Percentiles rank a stretch among this genome's conserved stretches.
Conservation (phyloP, 179 eudicot genomes). For the Amaranthus tricolor region DNA sequence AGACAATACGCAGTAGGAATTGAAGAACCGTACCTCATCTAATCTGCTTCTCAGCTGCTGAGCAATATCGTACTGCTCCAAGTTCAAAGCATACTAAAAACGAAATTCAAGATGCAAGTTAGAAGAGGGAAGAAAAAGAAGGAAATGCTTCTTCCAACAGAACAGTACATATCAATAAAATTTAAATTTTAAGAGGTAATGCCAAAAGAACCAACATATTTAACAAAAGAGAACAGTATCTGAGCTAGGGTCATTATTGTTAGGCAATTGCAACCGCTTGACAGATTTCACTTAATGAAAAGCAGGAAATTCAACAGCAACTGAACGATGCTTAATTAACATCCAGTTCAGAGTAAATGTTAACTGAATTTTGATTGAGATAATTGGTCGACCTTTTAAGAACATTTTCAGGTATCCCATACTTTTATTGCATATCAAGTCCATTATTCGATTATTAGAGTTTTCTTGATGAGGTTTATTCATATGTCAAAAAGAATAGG, state of each 20-base stretch:
- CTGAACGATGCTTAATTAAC: not conserved
- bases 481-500: not conserved
- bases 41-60: slow-evolving; percentile 87
- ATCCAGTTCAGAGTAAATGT: not conserved
- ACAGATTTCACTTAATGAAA: too few species aligned
- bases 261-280: not conserved
- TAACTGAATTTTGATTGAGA: too few species aligned
- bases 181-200: not conserved
- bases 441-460: not conserved
- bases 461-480: not conserved
- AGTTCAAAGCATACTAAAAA: slow-evolving; percentile 84
- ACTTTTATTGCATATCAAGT: not conserved
- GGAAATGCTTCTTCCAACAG: not conserved
- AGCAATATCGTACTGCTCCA: slow-evolving; percentile 91
- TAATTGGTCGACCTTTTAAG: too few species aligned
- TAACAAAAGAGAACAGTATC: not conserved
- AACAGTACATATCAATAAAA: not conserved
- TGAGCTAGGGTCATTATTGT: not conserved
- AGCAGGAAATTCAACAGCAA: not conserved
- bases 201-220: not conserved
- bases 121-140: not conserved
- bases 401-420: too few species aligned
- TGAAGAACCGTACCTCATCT: slow-evolving; percentile 60
- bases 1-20: not conserved
- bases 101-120: not conserved